Percentiles rank a stretch among this genome's conserved stretches.
phyloP scores from a whole-genome alignment of 2,329 filamentous ascomycete species.

The Neoarthrinium moseri region DNA sequence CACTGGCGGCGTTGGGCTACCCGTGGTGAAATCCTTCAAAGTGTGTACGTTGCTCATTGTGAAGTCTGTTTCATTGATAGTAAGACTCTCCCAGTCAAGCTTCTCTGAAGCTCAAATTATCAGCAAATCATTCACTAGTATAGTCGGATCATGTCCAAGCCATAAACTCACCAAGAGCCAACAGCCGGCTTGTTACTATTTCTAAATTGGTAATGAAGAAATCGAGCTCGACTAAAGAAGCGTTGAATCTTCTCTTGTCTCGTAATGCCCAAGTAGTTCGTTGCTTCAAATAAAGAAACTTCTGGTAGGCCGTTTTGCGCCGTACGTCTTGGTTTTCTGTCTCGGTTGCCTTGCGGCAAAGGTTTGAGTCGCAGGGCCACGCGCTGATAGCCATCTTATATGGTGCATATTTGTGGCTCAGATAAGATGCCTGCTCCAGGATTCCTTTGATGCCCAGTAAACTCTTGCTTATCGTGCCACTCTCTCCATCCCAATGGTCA shows the following conservation, averaged over 20 bases:
- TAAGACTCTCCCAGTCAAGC: neutral
- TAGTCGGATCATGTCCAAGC: neutral
- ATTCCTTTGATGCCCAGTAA: neutral
- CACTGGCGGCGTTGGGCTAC: too few species aligned
- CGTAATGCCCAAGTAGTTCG: neutral
- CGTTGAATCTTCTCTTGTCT: constrained; percentile 1
- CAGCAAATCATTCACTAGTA: neutral
- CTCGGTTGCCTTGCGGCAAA: neutral
- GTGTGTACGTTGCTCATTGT: neutral
- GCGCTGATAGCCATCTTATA: too few species aligned
- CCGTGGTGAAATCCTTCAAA: neutral
- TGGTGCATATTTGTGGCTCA: neutral
- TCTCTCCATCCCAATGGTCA: neutral
- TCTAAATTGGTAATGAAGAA: neutral
- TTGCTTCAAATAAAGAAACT: neutral
- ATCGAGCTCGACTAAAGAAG: neutral
- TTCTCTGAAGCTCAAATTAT: neutral
- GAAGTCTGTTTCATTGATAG: neutral
- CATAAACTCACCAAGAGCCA: neutral
- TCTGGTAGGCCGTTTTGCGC: neutral
- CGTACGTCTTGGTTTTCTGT: neutral
- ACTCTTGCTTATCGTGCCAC: neutral
- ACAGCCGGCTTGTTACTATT: neutral
- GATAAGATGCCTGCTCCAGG: neutral
- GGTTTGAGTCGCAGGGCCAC: too few species aligned